A percentile compares a stretch with the other conserved stretches of the same genome.
These are phyloP conservation scores for Colletotrichum scovillei DNA, from an alignment of 2,329 filamentous ascomycete genomes.

Conservation along the genomic window DNA sequence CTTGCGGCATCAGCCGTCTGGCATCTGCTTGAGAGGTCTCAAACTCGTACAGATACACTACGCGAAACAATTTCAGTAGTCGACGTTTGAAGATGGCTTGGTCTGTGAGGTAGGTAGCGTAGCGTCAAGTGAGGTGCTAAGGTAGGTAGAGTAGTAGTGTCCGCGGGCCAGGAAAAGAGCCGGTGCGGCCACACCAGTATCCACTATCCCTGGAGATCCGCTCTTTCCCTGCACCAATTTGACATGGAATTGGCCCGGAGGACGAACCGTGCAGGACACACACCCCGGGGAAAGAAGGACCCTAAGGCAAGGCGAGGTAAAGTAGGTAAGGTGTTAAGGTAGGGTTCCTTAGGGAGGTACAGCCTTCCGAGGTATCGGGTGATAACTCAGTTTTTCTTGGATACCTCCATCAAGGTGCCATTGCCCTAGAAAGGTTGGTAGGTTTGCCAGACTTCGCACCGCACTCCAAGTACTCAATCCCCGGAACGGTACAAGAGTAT, in stretches of 20 bases:
- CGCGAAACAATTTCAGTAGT: neutral
- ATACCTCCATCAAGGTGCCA: neutral
- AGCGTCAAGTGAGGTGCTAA: too few species aligned
- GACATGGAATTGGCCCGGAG: neutral
- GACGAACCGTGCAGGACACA: slow-evolving; percentile 2
- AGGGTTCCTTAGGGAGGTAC: neutral
- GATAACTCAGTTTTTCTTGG: neutral
- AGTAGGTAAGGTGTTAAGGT: neutral
- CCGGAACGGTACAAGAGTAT: neutral
- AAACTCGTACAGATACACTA: neutral
- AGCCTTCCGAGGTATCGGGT: neutral
- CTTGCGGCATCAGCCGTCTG: neutral
- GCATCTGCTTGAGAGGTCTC: neutral
- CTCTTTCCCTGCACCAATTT: neutral
- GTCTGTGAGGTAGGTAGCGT: neutral
- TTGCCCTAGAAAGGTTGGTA: neutral
- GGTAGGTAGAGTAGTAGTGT: neutral
- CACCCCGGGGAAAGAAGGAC: neutral
- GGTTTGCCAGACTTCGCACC: neutral
- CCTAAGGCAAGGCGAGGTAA: neutral
- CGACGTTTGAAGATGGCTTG: neutral
- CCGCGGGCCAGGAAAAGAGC: neutral
- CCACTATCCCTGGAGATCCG: slow-evolving; percentile 11
- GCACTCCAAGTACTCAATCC: neutral
- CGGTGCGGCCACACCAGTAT: neutral